phyloP scores from a whole-genome alignment of 2,329 filamentous ascomycete genomes.

The Zymoseptoria crescenta region DNA sequence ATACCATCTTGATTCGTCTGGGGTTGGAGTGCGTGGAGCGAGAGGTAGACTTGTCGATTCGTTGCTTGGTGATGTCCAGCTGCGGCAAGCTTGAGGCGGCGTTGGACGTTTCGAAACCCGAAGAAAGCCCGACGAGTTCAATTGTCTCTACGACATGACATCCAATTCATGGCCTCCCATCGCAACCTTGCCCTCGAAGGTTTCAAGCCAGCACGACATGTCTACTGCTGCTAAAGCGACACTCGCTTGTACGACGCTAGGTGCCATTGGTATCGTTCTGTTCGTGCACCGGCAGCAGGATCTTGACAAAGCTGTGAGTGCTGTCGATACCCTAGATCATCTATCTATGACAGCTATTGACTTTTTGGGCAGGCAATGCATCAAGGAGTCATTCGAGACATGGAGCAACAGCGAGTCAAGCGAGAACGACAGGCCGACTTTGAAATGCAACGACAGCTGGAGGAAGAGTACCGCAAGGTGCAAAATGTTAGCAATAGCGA shows the following conservation, averaged over 20 bases:
- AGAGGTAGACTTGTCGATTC: not conserved
- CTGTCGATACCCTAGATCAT: not conserved
- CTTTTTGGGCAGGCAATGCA: slow-evolving; percentile 70
- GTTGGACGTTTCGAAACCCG: slow-evolving; percentile 4
- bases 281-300: slow-evolving; percentile 88
- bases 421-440: slow-evolving; percentile 89
- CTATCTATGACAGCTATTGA: slow-evolving; percentile 5
- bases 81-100: not conserved
- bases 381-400: slow-evolving; percentile 82
- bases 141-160: not conserved
- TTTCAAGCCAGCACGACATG: slow-evolving; percentile 47
- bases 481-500: slow-evolving; percentile 62
- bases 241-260: slow-evolving; percentile 65
- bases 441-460: slow-evolving; percentile 76
- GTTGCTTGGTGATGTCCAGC: not conserved
- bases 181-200: not conserved
- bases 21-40: not conserved
- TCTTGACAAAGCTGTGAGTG: slow-evolving; percentile 67
- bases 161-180: slow-evolving; percentile 1
- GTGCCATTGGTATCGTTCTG: slow-evolving; percentile 67
- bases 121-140: not conserved
- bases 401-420: slow-evolving; percentile 88
- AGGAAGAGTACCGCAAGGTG: slow-evolving; percentile 82
- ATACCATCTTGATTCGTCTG: slow-evolving; percentile 11
- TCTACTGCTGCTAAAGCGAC: slow-evolving; percentile 86